Conservation (phyloP, 495 filamentous ascomycete species). For the Talaromyces nanjingensis region DNA sequence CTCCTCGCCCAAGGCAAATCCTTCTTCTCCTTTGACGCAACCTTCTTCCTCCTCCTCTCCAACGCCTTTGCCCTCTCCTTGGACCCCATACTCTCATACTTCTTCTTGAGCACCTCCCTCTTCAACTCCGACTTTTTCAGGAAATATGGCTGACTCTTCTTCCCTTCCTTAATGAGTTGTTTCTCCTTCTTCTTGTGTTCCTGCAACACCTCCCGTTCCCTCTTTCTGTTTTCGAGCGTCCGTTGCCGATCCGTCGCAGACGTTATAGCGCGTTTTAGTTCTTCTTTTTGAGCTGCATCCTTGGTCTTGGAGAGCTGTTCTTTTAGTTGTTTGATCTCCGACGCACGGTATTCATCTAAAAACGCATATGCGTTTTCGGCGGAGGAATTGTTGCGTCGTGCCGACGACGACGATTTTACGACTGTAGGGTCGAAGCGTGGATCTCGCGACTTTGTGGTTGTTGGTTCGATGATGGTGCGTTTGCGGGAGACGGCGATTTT, state of each 20-base stretch:
- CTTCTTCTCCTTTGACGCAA: conserved; percentile 71
- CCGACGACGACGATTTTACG: conserved; percentile 15
- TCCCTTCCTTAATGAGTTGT: conserved; percentile 74
- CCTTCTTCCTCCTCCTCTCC: conserved; percentile 80
- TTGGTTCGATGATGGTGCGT: conserved; percentile 59
- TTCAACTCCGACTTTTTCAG: conserved; percentile 87
- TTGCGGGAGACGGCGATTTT: conserved; percentile 75
- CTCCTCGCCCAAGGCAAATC: conserved; percentile 63
- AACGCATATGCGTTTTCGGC: conserved; percentile 73
- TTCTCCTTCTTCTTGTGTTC: conserved; percentile 78
- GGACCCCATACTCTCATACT: conserved; percentile 71
- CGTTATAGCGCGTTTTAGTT: conserved; percentile 57
- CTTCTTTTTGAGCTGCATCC: conserved; percentile 52
- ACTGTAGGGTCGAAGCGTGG: conserved; percentile 75
- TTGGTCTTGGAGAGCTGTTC: conserved; percentile 57
- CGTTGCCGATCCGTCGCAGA: conserved; percentile 65
- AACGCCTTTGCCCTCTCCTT: conserved; percentile 73
- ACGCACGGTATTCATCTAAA: conserved; percentile 72
- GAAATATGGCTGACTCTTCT: conserved; percentile 86
- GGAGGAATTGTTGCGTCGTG: conserved; percentile 25
- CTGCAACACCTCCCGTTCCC: conserved; percentile 54
- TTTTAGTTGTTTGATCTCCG: conserved; percentile 70
- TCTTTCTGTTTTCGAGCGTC: conserved; percentile 58
- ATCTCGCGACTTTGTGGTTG: conserved; percentile 53
- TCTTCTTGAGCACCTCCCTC: conserved; percentile 70